phyloP scores from a whole-genome alignment of 768 basidiomycete species.

The Lactarius psammicola region DNA sequence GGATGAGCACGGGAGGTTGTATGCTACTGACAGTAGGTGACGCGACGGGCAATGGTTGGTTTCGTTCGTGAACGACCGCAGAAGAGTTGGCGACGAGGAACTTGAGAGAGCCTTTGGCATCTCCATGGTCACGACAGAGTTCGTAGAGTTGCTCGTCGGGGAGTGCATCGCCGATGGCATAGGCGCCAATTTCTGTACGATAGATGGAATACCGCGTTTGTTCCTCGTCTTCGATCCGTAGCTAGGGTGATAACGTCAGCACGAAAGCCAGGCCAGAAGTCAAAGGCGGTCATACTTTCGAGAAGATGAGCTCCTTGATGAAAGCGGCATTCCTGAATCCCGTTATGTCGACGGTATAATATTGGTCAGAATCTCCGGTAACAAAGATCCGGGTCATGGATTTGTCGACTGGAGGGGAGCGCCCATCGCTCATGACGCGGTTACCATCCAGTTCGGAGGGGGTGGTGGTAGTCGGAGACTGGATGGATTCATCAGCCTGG shows the following conservation, averaged over 20 bases:
- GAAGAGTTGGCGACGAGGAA: constrained; percentile 73
- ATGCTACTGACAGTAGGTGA: constrained; percentile 47
- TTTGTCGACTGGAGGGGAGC: constrained; percentile 31
- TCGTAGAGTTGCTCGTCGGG: constrained; percentile 66
- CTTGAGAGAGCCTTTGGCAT: constrained; percentile 78
- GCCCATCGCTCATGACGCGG: constrained; percentile 23
- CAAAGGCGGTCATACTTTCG: constrained; percentile 51
- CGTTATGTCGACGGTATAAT: constrained; percentile 68
- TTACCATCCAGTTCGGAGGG: constrained; percentile 27
- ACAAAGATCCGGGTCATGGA: constrained; percentile 55
- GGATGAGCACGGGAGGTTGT: constrained; percentile 54
- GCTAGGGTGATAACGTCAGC: constrained; percentile 40
- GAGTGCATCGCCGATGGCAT: constrained; percentile 71
- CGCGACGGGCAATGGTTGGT: constrained; percentile 35
- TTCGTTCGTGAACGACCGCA: constrained; percentile 56
- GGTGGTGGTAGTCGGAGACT: constrained; percentile 32
- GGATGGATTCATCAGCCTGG: constrained; percentile 28
- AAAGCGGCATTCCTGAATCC: constrained; percentile 60
- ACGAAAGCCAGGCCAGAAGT: constrained; percentile 12
- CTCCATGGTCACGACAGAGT: constrained; percentile 70
- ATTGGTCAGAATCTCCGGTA: constrained; percentile 74
- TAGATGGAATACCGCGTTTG: constrained; percentile 75
- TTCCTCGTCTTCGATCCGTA: constrained; percentile 83
- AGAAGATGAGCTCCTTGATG: constrained; percentile 78
- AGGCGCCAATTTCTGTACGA: constrained; percentile 82